Conservation (phyloP, 768 basidiomycete species). For the Myochromella boudieri region DNA sequence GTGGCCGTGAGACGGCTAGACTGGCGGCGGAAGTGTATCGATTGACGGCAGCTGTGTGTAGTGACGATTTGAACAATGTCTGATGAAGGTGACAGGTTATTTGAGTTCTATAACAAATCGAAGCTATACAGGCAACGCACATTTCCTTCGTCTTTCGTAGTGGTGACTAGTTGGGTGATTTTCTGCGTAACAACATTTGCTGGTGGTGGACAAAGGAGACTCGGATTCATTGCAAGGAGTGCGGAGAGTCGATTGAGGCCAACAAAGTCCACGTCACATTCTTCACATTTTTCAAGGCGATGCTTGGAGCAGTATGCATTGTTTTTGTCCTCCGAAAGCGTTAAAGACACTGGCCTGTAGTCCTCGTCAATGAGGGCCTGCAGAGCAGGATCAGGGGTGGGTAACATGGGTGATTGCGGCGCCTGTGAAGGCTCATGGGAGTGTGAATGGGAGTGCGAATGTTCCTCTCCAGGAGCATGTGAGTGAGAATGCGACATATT, state of each 20-base stretch:
- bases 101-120: not conserved
- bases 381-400: constrained; percentile 65
- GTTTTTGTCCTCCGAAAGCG: constrained; percentile 52
- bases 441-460: constrained; percentile 47
- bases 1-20: constrained; percentile 77
- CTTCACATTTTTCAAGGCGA: constrained; percentile 69
- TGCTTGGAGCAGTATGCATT: constrained; percentile 66
- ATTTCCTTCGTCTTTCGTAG: constrained; percentile 94
- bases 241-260: constrained; percentile 76
- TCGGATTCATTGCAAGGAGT: constrained; percentile 66
- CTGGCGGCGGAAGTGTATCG: constrained; percentile 61
- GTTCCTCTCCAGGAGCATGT: constrained; percentile 56
- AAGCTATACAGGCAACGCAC: constrained; percentile 44
- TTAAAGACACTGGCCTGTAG: constrained; percentile 58
- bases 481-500: constrained; percentile 68
- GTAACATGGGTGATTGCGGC: constrained; percentile 43
- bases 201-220: constrained; percentile 78
- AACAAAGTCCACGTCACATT: constrained; percentile 73
- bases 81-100: constrained; percentile 33
- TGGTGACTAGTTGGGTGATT: constrained; percentile 69
- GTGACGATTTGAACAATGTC: constrained; percentile 76
- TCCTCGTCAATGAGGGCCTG: constrained; percentile 78
- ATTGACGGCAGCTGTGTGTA: constrained; percentile 69
- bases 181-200: constrained; percentile 74
- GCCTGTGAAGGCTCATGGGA: constrained; percentile 34